Evolutionary conservation across 2,329 filamentous ascomycete genomes (phyloP).

Genomic region (Neoarthrinium moseri): DNA sequence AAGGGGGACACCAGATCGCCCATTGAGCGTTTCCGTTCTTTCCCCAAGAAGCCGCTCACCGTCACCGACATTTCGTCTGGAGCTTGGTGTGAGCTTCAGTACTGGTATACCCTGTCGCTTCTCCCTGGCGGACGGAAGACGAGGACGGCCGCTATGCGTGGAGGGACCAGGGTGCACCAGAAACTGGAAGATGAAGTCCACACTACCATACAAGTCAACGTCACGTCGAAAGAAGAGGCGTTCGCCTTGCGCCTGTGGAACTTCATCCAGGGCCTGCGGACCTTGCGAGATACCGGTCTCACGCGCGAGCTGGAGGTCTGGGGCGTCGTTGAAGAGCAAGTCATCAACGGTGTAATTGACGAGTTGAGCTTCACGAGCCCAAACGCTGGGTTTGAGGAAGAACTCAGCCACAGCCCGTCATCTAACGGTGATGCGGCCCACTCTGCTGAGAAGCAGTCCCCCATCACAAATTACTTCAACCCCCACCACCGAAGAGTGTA

Average conservation of each 20-base stretch:
- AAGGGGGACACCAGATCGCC: constrained; percentile 48
- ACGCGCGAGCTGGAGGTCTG: constrained; percentile 81
- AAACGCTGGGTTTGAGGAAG: constrained; percentile 66
- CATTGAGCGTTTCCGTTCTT: constrained; percentile 74
- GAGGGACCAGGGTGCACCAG: constrained; percentile 77
- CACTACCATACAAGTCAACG: constrained; percentile 69
- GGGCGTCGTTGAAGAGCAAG: constrained; percentile 77
- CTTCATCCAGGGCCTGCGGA: constrained; percentile 79
- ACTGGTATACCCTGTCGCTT: constrained; percentile 80
- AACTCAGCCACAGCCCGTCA: constrained; percentile 41
- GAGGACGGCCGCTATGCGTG: constrained; percentile 78
- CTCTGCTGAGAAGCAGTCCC: constrained; percentile 29
- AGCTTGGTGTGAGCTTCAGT: constrained; percentile 95
- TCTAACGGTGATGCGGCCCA: constrained; percentile 24
- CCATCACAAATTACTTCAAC: constrained; percentile 40
- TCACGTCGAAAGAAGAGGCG: constrained; percentile 73
- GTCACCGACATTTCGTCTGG: constrained; percentile 88
- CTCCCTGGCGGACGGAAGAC: constrained; percentile 70
- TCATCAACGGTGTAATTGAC: constrained; percentile 90
- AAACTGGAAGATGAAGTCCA: constrained; percentile 84
- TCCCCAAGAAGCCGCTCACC: constrained; percentile 74
- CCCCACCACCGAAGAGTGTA: constrained; percentile 52
- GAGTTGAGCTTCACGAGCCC: constrained; percentile 77
- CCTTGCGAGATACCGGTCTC: constrained; percentile 66
- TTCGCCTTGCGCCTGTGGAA: constrained; percentile 90